phyloP scores from a whole-genome alignment of 1,139 yeast genomes.

The Yamadazyma trypodendri region DNA sequence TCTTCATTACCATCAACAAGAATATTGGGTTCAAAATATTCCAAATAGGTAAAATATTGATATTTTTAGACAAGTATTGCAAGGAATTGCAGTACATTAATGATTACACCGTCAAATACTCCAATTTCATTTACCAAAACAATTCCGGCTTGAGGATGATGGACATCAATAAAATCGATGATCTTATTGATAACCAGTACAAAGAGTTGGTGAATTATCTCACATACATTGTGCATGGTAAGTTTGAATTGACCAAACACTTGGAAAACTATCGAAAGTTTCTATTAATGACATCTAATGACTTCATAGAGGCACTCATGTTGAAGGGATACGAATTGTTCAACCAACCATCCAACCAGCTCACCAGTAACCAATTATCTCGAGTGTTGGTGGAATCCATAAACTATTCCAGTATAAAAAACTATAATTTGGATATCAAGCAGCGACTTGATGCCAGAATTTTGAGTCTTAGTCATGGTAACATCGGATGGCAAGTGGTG shows the following conservation, averaged over 20 bases:
- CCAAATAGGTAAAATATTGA: constrained; percentile 77
- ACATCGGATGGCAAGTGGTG: constrained; percentile 87
- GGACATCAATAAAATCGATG: constrained; percentile 25
- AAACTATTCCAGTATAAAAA: constrained; percentile 57
- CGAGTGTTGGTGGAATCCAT: constrained; percentile 67
- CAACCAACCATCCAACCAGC: constrained; percentile 57
- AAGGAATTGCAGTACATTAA: constrained; percentile 41
- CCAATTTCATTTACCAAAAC: constrained; percentile 26
- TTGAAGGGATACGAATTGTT: constrained; percentile 55
- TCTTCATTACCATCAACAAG: constrained; percentile 38
- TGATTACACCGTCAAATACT: constrained; percentile 37
- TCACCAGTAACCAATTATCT: constrained; percentile 68
- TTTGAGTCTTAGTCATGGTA: constrained; percentile 62
- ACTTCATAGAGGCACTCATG: constrained; percentile 69
- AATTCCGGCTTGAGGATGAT: constrained; percentile 34
- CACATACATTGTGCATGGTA: constrained; percentile 47
- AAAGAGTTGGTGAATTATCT: constrained; percentile 56
- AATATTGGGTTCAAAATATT: constrained; percentile 55
- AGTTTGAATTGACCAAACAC: constrained; percentile 52
- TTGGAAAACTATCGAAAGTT: constrained; percentile 63
- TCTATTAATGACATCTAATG: constrained; percentile 72
- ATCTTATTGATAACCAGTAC: constrained; percentile 51
- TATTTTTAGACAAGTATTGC: constrained; percentile 66
- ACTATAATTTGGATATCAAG: constrained; percentile 25
- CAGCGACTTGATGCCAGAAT: constrained; percentile 76